phyloP scores from a whole-genome alignment of 2,329 filamentous ascomycete genomes.

The Cercospora sesami region DNA sequence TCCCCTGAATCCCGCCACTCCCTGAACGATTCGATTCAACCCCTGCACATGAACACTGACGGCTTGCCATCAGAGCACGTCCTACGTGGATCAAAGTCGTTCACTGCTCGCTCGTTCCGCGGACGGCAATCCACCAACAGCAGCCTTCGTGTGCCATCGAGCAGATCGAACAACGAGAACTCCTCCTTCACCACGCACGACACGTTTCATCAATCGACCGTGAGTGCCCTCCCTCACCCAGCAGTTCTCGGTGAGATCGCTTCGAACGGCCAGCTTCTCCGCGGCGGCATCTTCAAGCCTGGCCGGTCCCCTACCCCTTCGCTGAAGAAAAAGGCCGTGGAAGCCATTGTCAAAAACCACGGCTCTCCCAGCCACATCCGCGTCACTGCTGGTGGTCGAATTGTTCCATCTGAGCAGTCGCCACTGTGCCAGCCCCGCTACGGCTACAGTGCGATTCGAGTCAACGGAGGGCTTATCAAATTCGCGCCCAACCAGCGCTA shows the following conservation, averaged over 20 bases:
- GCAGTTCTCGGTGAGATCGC: conserved; percentile 39
- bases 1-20: conserved; percentile 1
- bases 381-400: conserved; percentile 54
- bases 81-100: conserved; percentile 41
- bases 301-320: conserved; percentile 52
- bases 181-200: conserved; percentile 28
- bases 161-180: conserved; percentile 38
- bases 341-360: conserved; percentile 53
- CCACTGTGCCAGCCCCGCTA: conserved; percentile 43
- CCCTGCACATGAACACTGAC: conserved; percentile 23
- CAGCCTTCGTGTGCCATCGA: conserved; percentile 33
- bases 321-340: conserved; percentile 52
- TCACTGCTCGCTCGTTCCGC: conserved; percentile 39
- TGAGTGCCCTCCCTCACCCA: conserved; percentile 17
- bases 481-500: conserved; percentile 40
- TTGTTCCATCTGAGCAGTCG: conserved; percentile 51
- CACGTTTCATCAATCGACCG: conserved; percentile 18
- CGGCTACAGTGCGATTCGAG: conserved; percentile 42
- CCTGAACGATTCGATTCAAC: not conserved
- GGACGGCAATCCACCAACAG: conserved; percentile 36
- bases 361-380: conserved; percentile 53
- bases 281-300: conserved; percentile 26
- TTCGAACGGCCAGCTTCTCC: conserved; percentile 36
- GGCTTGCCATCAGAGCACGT: conserved; percentile 39
- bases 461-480: conserved; percentile 42